Base-by-base conservation (phyloP, 2,329 filamentous ascomycete genomes). In the Colletotrichum karsti region DNA sequence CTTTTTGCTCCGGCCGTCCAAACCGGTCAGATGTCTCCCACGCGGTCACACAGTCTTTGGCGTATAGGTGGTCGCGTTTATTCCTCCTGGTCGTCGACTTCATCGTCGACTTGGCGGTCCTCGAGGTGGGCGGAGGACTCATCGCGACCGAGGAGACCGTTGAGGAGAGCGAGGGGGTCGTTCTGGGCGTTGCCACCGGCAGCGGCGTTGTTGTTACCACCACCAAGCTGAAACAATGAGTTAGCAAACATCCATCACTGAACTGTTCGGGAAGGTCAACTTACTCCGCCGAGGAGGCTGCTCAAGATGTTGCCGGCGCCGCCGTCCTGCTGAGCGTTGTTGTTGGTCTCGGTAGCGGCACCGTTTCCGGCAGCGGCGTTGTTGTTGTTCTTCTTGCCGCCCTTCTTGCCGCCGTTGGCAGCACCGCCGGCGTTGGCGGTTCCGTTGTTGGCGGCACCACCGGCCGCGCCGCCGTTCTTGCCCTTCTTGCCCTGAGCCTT, bases 121-220 rank as follows among this genome's bases (percentile, higher is more conserved):
- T 54, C 55, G 28, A 18, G 46, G 30, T 65, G 42, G 24, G 41
- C 51, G 9, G 63, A 57, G 22, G 35, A 57, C 26, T 69, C 56
- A 37, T 67, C 58, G 20, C 63, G 51, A 35, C 63, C 57, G 7
- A 63, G 28, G 39, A 67, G 62, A 13, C 63, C 48, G 18, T 20
- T 20, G 41, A 65, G 22, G 22, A 60, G 41, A 5, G 53, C 24
- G 33, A 66, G 62, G 12, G 62, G 46, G 39, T 54, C 59, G 24
- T 37, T 46, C 18, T 35, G 35, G 24, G 7, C 41, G 12, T 48
- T 26, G 12, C 30, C 37, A 7, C 15, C 51, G 18, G 18, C 33
- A 22, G 15, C 42, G 30, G 26, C 33, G 26, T 30, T 41, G 33
- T 26, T 30, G 37, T 10, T 42, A 18, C 62, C 55, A 4, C 54